These are phyloP conservation scores for Mortierella sp. DNA, from an alignment of 371 early-diverging fungal genomes.

Conservation along the genomic window DNA sequence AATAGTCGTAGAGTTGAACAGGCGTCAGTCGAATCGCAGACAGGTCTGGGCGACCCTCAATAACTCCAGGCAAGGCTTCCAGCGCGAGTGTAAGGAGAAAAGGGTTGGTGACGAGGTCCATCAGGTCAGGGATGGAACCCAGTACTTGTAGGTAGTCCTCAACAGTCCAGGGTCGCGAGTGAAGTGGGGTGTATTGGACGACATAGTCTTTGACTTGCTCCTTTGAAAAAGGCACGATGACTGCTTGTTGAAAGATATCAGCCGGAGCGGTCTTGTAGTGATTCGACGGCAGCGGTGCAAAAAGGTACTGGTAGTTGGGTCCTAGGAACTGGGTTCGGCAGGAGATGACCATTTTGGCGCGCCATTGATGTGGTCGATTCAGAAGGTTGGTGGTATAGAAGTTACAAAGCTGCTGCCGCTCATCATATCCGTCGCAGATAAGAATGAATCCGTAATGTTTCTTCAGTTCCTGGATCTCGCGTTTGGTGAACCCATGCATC, in stretches of 20 bases:
- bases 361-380: not conserved
- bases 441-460: not conserved
- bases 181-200: not conserved
- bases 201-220: slow-evolving; percentile 20
- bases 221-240: not conserved
- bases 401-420: not conserved
- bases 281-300: no score
- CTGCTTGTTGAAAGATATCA: no score
- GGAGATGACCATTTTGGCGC: slow-evolving; percentile 16
- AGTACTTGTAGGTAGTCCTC: slow-evolving; percentile 5
- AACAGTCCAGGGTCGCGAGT: not conserved
- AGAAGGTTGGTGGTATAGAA: not conserved
- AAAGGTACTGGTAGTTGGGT: no score
- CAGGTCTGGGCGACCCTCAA: not conserved
- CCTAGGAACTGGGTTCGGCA: not conserved
- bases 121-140: not conserved
- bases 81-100: slow-evolving; percentile 14
- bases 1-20: slow-evolving; percentile 4
- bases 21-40: not conserved
- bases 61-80: slow-evolving; percentile 9
- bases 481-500: not conserved
- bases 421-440: slow-evolving; percentile 25
- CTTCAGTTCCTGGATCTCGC: slow-evolving; percentile 4
- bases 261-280: no score
- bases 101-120: slow-evolving; percentile 16